Conservation (phyloP, 148 eudicot species). For the Suaeda aralocaspica region DNA sequence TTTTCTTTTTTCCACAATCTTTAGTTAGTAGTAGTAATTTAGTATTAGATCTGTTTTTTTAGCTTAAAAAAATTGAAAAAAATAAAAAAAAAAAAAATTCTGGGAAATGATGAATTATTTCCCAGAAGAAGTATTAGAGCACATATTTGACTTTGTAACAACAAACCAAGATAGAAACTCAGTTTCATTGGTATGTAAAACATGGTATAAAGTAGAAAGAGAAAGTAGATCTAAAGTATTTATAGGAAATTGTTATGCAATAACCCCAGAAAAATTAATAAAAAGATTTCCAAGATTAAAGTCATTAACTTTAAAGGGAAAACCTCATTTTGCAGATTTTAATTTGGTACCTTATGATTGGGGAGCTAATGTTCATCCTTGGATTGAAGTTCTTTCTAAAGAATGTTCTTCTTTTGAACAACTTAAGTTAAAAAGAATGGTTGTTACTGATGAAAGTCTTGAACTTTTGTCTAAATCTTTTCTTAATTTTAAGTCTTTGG, state of each 20-base stretch:
- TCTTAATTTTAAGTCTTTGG: constrained; percentile 58
- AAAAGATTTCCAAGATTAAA: constrained; percentile 65
- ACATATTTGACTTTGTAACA: constrained; percentile 55
- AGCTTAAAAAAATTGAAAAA: too few relatives aligned
- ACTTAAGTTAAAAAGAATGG: constrained; percentile 70
- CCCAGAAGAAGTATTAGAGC: constrained; percentile 88
- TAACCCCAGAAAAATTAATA: constrained; percentile 55
- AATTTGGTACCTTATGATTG: constrained; percentile 76
- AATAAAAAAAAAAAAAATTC: too few relatives aligned
- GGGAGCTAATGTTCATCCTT: constrained; percentile 69
- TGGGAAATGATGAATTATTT: constrained; percentile 55
- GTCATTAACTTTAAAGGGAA: constrained; percentile 67
- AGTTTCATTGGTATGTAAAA: constrained; percentile 66
- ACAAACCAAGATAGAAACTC: constrained; percentile 67
- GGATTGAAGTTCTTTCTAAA: constrained; percentile 66
- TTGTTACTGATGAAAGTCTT: constrained; percentile 65
- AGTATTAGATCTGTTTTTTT: too few relatives aligned
- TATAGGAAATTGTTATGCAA: constrained; percentile 78
- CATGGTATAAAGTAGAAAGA: constrained; percentile 68
- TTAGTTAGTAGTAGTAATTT: neutral
- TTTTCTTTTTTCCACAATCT: neutral
- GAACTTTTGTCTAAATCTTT: constrained; percentile 58
- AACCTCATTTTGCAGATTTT: constrained; percentile 81
- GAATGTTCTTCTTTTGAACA: constrained; percentile 52
- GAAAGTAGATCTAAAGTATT: constrained; percentile 56